Conservation (phyloP, 1,284 basidiomycete genomes). For the Apiotrichum siamense region DNA sequence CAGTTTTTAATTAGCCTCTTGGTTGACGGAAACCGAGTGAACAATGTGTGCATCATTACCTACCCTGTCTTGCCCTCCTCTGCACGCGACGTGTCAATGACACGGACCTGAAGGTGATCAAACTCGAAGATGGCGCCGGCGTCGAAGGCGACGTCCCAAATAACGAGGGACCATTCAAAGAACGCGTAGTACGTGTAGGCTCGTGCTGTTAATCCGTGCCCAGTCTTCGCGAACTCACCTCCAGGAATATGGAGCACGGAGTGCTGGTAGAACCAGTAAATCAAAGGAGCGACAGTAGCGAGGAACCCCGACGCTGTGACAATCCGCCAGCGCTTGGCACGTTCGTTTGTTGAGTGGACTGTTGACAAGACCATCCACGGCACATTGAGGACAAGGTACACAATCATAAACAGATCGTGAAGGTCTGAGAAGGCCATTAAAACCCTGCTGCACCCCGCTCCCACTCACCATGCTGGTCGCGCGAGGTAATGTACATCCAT, state of each 20-base stretch:
- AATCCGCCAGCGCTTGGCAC: constrained; percentile 8
- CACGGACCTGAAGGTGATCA: constrained; percentile 15
- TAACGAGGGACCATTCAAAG: constrained; percentile 79
- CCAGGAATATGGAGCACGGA: constrained; percentile 71
- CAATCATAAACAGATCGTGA: constrained; percentile 85
- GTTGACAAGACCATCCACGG: constrained; percentile 83
- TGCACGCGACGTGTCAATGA: constrained; percentile 15
- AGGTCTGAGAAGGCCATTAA: constrained; percentile 51
- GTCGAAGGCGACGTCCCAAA: constrained; percentile 73
- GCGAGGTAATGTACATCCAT: constrained; percentile 80
- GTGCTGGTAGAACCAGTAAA: constrained; percentile 80
- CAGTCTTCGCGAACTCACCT: constrained; percentile 50
- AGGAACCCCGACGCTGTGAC: constrained; percentile 54
- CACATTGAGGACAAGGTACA: constrained; percentile 69
- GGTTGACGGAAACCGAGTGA: no score
- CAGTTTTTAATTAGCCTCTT: not conserved
- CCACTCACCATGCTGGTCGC: constrained; percentile 42
- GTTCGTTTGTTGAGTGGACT: constrained; percentile 37
- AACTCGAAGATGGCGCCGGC: constrained; percentile 63
- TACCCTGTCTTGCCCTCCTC: constrained; percentile 14
- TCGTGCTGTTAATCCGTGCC: constrained; percentile 49
- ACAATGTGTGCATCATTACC: no score
- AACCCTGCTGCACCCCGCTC: not conserved
- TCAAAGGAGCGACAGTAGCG: constrained; percentile 60
- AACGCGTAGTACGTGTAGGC: constrained; percentile 78